Evolutionary conservation across 805 yeast species (phyloP).

Genomic region (Grigorovia humatica): DNA sequence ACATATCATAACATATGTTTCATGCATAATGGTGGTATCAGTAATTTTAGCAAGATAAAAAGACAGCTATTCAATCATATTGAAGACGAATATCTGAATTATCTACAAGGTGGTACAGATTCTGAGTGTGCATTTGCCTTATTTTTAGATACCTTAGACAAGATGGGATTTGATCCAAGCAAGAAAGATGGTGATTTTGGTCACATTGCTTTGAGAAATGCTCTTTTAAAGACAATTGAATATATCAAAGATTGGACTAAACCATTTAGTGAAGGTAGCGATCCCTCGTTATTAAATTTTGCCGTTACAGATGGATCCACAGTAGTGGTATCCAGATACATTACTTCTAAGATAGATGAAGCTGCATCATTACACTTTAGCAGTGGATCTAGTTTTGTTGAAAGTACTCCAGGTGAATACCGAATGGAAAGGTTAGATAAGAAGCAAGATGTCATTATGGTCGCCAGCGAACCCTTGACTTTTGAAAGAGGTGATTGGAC

Average conservation of each 20-base stretch:
- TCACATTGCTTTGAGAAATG: constrained; percentile 51
- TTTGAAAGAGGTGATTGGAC: constrained; percentile 98
- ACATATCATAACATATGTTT: constrained; percentile 79
- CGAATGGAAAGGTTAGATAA: constrained; percentile 90
- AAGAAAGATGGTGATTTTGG: constrained; percentile 38
- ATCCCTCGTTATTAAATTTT: constrained; percentile 82
- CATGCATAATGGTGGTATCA: constrained; percentile 94
- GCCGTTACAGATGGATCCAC: constrained; percentile 91
- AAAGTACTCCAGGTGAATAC: constrained; percentile 83
- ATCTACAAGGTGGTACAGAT: constrained; percentile 89
- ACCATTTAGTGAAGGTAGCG: constrained; percentile 36
- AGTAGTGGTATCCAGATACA: constrained; percentile 79
- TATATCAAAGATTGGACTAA: constrained; percentile 71
- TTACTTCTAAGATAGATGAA: constrained; percentile 82
- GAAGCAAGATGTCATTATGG: constrained; percentile 90
- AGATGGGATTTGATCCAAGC: constrained; percentile 65
- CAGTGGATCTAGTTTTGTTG: constrained; percentile 85
- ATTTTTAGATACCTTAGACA: constrained; percentile 63
- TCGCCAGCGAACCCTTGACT: constrained; percentile 92
- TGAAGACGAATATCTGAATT: constrained; percentile 67
- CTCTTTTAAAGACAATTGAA: constrained; percentile 64
- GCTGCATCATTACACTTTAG: constrained; percentile 95
- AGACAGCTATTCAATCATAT: constrained; percentile 60
- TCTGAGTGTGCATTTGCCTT: constrained; percentile 92
- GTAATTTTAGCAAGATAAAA: constrained; percentile 65